phyloP scores from a whole-genome alignment of 2,329 filamentous ascomycete species.

The Stemphylium lycopersici region DNA sequence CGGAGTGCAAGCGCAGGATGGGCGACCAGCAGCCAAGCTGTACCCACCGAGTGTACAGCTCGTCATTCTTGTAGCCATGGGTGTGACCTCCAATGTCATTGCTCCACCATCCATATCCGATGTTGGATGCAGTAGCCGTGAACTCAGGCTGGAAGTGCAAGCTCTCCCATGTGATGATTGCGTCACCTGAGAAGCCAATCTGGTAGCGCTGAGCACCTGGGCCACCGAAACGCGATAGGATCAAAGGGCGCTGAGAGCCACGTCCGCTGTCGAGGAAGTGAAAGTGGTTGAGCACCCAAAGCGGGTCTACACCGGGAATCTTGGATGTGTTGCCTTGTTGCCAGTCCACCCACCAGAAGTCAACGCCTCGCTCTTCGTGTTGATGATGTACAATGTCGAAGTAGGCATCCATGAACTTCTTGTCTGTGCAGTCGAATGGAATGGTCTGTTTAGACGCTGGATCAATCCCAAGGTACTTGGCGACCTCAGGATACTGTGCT shows the following conservation, averaged over 20 bases:
- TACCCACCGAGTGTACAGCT: constrained; percentile 65
- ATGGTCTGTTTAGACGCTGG: constrained; percentile 59
- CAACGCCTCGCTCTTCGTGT: constrained; percentile 62
- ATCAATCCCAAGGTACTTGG: constrained; percentile 59
- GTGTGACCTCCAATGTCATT: constrained; percentile 72
- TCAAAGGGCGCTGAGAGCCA: constrained; percentile 55
- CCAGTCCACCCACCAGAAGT: constrained; percentile 74
- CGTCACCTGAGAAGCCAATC: constrained; percentile 69
- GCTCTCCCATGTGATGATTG: constrained; percentile 64
- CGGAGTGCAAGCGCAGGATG: constrained; percentile 66
- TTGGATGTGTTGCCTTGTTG: constrained; percentile 65
- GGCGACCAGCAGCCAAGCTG: constrained; percentile 68
- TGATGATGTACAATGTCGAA: constrained; percentile 63
- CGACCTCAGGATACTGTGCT: constrained; percentile 62
- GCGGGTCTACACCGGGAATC: constrained; percentile 64
- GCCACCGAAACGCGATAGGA: constrained; percentile 67
- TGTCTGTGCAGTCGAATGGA: constrained; percentile 62
- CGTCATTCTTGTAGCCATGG: constrained; percentile 61
- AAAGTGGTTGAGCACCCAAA: constrained; percentile 71
- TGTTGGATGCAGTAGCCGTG: constrained; percentile 69
- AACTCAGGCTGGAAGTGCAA: constrained; percentile 70
- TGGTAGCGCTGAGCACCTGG: constrained; percentile 69
- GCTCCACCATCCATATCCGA: constrained; percentile 72
- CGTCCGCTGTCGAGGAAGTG: constrained; percentile 63
- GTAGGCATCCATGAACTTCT: constrained; percentile 63